Percentiles rank a stretch among this genome's conserved stretches.
These are phyloP conservation scores for Euphorbia celastroides DNA, from an alignment of 441 rosid species.

Conservation along the genomic window DNA sequence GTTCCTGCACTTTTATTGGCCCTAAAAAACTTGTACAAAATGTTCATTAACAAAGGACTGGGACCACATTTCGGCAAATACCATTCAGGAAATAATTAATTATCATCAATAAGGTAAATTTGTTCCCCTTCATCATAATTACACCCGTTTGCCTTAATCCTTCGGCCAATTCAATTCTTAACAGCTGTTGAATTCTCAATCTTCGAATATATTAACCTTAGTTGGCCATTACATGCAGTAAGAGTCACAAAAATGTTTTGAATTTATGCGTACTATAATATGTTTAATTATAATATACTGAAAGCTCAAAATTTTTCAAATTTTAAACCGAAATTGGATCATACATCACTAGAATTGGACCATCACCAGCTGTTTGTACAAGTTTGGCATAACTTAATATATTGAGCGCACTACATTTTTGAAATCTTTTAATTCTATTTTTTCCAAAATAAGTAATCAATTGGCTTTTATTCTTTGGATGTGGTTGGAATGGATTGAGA, in stretches of 20 bases:
- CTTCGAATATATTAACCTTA: not conserved
- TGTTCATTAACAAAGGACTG: slow-evolving; percentile 19
- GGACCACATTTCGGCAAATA: slow-evolving; percentile 27
- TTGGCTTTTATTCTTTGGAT: not conserved
- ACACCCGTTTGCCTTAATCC: slow-evolving; percentile 19
- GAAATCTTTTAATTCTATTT: no score
- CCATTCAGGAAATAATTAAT: slow-evolving; percentile 8
- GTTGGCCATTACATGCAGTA: not conserved
- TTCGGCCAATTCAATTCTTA: not conserved
- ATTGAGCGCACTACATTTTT: no score
- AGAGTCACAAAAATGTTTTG: not conserved
- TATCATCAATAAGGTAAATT: slow-evolving; percentile 1
- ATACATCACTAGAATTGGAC: slow-evolving; percentile 21
- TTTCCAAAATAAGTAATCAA: slow-evolving; percentile 2
- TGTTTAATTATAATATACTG: not conserved
- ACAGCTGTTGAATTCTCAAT: not conserved
- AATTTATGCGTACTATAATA: not conserved
- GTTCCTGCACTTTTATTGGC: slow-evolving; percentile 8
- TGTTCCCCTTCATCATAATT: slow-evolving; percentile 14
- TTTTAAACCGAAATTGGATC: no score
- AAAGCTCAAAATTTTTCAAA: slow-evolving; percentile 1
- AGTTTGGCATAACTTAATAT: not conserved
- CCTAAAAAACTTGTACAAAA: slow-evolving; percentile 8
- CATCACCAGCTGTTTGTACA: slow-evolving; percentile 8
- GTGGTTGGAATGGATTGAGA: not conserved